A percentile compares a stretch with the other conserved stretches of the same genome.
Evolutionary conservation across 345 rosid genomes (phyloP).

Genomic region (Eucalyptus urophylla): DNA sequence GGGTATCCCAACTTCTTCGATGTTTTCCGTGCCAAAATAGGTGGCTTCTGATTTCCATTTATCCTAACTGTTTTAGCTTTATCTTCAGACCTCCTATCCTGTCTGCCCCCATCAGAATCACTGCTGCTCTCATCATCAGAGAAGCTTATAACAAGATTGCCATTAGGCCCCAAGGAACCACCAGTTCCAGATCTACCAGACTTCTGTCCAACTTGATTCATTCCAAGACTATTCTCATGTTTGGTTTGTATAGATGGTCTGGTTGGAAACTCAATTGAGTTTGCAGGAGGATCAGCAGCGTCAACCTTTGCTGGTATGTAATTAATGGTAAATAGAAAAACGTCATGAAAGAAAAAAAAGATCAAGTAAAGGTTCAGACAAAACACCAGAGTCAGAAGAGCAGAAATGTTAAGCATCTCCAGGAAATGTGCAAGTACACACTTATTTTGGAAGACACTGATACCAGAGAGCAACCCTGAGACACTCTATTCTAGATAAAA

Average conservation of each 20-base stretch:
- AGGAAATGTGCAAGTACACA: background rate
- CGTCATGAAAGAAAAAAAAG: background rate
- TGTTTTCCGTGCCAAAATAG: too few species aligned
- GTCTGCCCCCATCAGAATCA: slow-evolving; percentile 32
- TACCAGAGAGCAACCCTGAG: background rate
- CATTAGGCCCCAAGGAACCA: slow-evolving; percentile 9
- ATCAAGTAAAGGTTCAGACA: background rate
- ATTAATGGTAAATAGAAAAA: background rate
- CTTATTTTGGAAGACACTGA: background rate
- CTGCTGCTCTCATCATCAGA: slow-evolving; percentile 84
- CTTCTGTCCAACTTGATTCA: slow-evolving; percentile 20
- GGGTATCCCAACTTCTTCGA: too few species aligned
- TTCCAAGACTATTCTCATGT: slow-evolving; percentile 16
- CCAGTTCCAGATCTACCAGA: slow-evolving; percentile 25
- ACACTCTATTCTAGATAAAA: background rate
- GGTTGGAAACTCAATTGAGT: background rate
- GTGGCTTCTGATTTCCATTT: too few species aligned
- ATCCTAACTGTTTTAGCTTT: too few species aligned
- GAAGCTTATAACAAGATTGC: slow-evolving; percentile 83
- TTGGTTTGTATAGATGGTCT: background rate
- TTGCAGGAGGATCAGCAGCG: background rate
- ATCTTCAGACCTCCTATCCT: too few species aligned
- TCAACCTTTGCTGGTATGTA: background rate
- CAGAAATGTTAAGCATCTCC: background rate
- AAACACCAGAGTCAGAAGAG: background rate